Conservation (phyloP, 192 early-diverging fungal genomes). For the Backusella circina region DNA sequence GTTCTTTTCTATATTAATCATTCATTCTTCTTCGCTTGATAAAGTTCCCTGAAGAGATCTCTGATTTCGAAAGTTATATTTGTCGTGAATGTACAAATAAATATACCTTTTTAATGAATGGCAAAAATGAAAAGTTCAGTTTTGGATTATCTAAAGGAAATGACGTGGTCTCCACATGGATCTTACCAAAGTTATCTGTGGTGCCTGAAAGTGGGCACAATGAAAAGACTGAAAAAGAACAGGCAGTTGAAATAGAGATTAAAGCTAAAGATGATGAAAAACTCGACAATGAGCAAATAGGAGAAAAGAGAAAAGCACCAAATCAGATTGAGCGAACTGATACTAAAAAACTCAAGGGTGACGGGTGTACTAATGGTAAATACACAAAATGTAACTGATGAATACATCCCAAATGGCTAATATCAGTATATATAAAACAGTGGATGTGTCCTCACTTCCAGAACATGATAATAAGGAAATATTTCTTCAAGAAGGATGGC, state of each 20-base stretch:
- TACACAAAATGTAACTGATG: background rate
- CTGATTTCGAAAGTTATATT: conserved; percentile 62
- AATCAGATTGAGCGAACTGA: background rate
- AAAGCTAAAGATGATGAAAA: background rate
- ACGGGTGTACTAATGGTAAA: conserved; percentile 2
- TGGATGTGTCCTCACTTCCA: conserved; percentile 6
- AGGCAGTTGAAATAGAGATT: background rate
- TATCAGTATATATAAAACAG: background rate
- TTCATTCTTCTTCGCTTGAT: background rate
- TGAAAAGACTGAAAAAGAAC: background rate
- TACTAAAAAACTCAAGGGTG: background rate
- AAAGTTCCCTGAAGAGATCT: conserved; percentile 47
- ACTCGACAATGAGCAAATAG: background rate
- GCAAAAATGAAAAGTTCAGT: background rate
- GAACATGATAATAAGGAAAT: conserved; percentile 52
- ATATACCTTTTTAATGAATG: conserved; percentile 43
- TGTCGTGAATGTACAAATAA: conserved; percentile 59
- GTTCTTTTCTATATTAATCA: background rate
- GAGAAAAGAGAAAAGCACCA: conserved; percentile 8
- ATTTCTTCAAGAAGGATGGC: conserved; percentile 73
- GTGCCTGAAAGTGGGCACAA: background rate
- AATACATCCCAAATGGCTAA: background rate
- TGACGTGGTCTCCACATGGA: conserved; percentile 34
- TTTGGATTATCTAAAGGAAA: conserved; percentile 9
- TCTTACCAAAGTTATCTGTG: background rate